Conservation (phyloP, 2,329 filamentous ascomycete species). For the Mariannaea sp. region DNA sequence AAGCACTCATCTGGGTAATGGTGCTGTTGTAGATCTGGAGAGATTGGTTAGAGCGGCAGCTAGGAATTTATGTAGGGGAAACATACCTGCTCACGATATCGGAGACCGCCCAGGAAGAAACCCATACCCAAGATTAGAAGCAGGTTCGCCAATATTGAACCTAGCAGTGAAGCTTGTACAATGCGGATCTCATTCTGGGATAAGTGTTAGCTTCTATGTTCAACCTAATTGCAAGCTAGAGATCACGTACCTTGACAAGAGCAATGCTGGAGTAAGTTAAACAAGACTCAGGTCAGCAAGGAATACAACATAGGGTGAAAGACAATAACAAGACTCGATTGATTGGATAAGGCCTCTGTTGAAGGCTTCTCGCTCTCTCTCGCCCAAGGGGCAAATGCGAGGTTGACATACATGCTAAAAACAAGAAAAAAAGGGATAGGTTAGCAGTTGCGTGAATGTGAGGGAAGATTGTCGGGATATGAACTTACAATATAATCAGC, state of each 20-base stretch:
- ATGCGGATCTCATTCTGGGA: constrained; percentile 78
- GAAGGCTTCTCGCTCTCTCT: constrained; percentile 21
- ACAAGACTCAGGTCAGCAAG: constrained; percentile 21
- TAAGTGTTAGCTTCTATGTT: neutral
- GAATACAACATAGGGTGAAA: neutral
- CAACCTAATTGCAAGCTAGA: neutral
- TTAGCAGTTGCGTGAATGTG: constrained; percentile 16
- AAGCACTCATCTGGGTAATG: constrained; percentile 95
- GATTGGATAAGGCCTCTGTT: constrained; percentile 20
- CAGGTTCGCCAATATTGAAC: constrained; percentile 87
- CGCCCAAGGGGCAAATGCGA: constrained; percentile 5
- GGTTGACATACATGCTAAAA: constrained; percentile 57
- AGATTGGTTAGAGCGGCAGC: neutral
- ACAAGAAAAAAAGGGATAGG: too few relatives aligned
- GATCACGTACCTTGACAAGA: constrained; percentile 62
- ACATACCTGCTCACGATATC: constrained; percentile 79
- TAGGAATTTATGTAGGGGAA: too few relatives aligned
- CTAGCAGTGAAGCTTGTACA: constrained; percentile 87
- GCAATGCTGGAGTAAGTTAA: constrained; percentile 65
- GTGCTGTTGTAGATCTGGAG: constrained; percentile 86
- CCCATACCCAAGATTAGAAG: constrained; percentile 90
- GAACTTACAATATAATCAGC: constrained; percentile 71
- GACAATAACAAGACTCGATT: constrained; percentile 29
- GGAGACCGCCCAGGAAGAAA: constrained; percentile 83
- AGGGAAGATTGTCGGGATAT: neutral